These are phyloP conservation scores for Hanseniaspora lachancei DNA, from an alignment of 805 yeast genomes.

Conservation along the genomic window DNA sequence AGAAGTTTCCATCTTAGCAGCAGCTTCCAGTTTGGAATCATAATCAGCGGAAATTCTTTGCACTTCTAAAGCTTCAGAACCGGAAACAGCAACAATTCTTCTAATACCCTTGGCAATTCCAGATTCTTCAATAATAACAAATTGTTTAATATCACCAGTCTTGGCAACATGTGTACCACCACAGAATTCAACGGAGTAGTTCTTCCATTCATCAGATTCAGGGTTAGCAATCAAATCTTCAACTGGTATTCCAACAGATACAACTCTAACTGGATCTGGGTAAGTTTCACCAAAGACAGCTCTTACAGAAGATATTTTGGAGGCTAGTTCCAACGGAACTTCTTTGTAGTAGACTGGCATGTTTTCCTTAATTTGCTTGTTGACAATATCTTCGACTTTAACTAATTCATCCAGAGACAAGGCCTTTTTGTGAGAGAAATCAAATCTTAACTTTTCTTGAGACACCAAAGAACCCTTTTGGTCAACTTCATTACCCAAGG, in stretches of 20 bases:
- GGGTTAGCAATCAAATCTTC: slow-evolving; percentile 68
- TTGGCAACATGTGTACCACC: slow-evolving; percentile 96
- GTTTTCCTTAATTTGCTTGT: slow-evolving; percentile 58
- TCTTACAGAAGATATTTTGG: slow-evolving; percentile 68
- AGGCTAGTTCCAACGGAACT: slow-evolving; percentile 62
- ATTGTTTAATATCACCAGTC: slow-evolving; percentile 85
- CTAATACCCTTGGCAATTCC: slow-evolving; percentile 98
- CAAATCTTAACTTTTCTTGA: slow-evolving; percentile 89
- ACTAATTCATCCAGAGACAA: slow-evolving; percentile 57
- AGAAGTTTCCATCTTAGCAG: slow-evolving; percentile 56
- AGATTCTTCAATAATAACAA: slow-evolving; percentile 81
- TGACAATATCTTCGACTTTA: slow-evolving; percentile 62
- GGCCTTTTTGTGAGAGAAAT: slow-evolving; percentile 86
- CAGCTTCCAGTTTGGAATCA: slow-evolving; percentile 43
- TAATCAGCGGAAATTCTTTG: slow-evolving; percentile 73
- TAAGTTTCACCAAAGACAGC: slow-evolving; percentile 98
- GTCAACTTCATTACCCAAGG: slow-evolving; percentile 75
- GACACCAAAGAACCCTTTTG: slow-evolving; percentile 96
- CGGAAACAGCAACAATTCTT: slow-evolving; percentile 95
- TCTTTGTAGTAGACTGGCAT: slow-evolving; percentile 69
- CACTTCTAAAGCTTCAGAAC: slow-evolving; percentile 77
- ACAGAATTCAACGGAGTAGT: slow-evolving; percentile 83
- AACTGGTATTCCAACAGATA: slow-evolving; percentile 84
- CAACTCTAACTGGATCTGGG: slow-evolving; percentile 98
- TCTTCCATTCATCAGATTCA: slow-evolving; percentile 57